Base-by-base conservation (phyloP, 495 filamentous ascomycete genomes). In the Bacidia gigantensis region DNA sequence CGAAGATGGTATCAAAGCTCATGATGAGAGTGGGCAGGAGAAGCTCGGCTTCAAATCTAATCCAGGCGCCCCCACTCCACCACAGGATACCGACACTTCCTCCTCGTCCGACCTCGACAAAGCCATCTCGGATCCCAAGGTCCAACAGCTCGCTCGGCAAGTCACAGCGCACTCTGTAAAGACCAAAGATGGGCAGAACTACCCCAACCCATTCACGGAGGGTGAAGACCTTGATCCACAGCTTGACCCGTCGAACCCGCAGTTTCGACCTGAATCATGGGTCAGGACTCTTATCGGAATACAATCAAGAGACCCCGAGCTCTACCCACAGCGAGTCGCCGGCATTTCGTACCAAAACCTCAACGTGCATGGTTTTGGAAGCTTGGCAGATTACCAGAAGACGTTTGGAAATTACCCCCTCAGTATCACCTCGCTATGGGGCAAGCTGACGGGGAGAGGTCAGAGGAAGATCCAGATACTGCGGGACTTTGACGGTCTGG, bases 371-470 rank as follows among this genome's bases (percentile, higher is more conserved):
- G 86, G 86, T 26, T 89, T 80, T 61, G 86, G 85, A 21, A 77
- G 74, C 42, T 69, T 82, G 1, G 86, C 84, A 1, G 85, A 89
- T 65, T 90, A 85, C 60, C 86, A 92, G 63, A 89, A 89, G 42
- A 62, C 60, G 1, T 62, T 62, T 7, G 57, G 55, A 24, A 62
- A 62, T 17, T 62, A 62, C 43, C 58, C 60, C 18, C 50, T 63
- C 12, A 48, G 49, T 41, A 50, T 72, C 2, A 71, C 73, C 35
- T 71, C 68, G 47, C 14, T 72, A 1, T 55, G 81, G 14, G 54
- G 52, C 41, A 61, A 56, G 39, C 10, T 59, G 5, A 58, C 55
- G 0, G 80, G 78, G 5, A 51, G 62, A 48, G 68, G 71, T 3
- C 77, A 76, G 49, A 65, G 56, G 7, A 81, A 83, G 55, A 86